Base-by-base conservation (phyloP, 2,329 filamentous ascomycete species). In the Dactylonectria estremocensis region DNA sequence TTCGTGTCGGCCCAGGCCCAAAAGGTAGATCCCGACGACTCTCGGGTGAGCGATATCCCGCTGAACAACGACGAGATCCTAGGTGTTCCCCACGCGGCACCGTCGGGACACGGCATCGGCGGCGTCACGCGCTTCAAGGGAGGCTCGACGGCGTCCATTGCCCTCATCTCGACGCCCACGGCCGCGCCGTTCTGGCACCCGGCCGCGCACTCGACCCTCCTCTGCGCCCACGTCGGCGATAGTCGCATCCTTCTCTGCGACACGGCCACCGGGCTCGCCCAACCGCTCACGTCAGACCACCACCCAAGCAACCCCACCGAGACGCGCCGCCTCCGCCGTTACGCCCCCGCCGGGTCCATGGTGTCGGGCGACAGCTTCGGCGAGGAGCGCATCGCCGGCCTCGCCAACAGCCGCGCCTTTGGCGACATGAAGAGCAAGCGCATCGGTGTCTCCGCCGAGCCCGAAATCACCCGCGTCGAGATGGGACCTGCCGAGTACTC, bases 151-250 rank as follows among this genome's bases (percentile, higher is more conserved):
- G 95, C 94, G 48, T 97, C 94, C 18, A 85, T 98, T 18, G 95
- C 92, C 1, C 87, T 99, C 77, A 94, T 99, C 63, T 97, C 95
- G 0, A 98, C 96, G 0, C 95, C 95, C 0, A 97, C 94, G 0
- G 92, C 95, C 0, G 92, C 92, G 0, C 96, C 96, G 0, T 99
- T 97, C 81, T 99, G 96, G 96, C 94, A 98, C 76, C 96, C 96
- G 0, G 89, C 91, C 4, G 92, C 94, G 0, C 92, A 94, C 3
- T 94, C 93, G 0, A 97, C 95, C 1, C 83, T 99, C 40, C 83
- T 97, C 16, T 92, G 95, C 7, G 95, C 94, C 0, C 96, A 99
- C 78, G 95, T 98, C 2, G 96, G 96, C 67, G 96, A 99, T 80
- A 98, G 95, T 1, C 90, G 96, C 59, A 92, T 98, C 68, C 85